These are phyloP conservation scores for Aspergillus carbonarius DNA, from an alignment of 2,329 filamentous ascomycete species.

Conservation along the genomic window DNA sequence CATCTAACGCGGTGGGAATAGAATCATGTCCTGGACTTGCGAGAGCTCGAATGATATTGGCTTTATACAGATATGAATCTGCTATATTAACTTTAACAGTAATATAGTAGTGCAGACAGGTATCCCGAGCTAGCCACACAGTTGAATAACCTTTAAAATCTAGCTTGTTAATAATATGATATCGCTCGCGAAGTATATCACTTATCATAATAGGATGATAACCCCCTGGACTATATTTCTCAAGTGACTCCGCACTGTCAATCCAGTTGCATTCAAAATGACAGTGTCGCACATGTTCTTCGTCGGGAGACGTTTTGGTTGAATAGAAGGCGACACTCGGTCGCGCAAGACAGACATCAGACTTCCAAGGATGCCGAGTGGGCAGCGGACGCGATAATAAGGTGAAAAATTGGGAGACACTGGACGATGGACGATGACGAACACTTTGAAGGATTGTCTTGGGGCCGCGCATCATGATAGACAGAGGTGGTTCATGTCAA, in stretches of 20 bases:
- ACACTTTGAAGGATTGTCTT: neutral
- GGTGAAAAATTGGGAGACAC: neutral
- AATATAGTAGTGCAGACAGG: conserved; percentile 24
- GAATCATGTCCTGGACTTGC: neutral
- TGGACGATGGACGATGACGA: neutral
- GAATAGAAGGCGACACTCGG: neutral
- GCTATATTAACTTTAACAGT: conserved; percentile 27
- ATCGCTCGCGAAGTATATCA: conserved; percentile 28
- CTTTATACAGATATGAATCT: conserved; percentile 16
- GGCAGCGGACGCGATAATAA: neutral
- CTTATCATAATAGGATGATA: conserved; percentile 35
- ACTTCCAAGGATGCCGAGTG: neutral
- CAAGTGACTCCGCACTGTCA: conserved; percentile 27
- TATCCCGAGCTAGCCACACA: conserved; percentile 43
- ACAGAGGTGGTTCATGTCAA: neutral
- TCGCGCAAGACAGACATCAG: neutral
- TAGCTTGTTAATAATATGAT: conserved; percentile 42
- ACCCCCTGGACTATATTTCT: conserved; percentile 28
- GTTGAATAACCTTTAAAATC: conserved; percentile 44
- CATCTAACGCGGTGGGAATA: conserved; percentile 19
- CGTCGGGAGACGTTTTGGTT: neutral
- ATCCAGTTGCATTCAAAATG: conserved; percentile 27
- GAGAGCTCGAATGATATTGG: conserved; percentile 12
- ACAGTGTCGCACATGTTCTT: neutral
- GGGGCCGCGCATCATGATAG: neutral